Base-by-base conservation (phyloP, 192 early-diverging fungal species). In the Thoreauomyces humboldtii region DNA sequence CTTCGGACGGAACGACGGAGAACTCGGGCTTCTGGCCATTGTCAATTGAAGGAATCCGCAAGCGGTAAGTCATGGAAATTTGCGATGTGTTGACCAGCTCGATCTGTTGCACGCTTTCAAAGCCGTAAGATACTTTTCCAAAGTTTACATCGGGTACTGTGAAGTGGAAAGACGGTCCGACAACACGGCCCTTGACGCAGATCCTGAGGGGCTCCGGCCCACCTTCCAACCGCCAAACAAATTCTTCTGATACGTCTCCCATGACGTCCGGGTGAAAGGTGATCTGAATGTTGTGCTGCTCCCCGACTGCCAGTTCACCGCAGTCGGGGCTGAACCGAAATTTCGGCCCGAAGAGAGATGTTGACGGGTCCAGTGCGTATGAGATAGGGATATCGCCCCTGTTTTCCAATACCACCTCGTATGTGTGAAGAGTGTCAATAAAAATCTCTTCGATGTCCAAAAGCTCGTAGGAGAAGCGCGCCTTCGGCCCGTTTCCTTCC, bases 101-200 rank as follows among this genome's bases (percentile, higher is more conserved):
- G 4, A 86, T 59, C 1, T 15, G 33, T 44, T 56, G 32, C 4
- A 43, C 33, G 28, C 47, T 69, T 19, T 37, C 37, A 61, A 86
- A 86, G 14, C 83, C 81, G 51, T 73, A 82, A 7, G 79, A 73
- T 3, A 81, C 51, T 15, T 46, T 29, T 12, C 71, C 73, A 50
- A 81, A 83, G 45, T 77, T 66, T 4, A 86, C 55, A 6, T 70
- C 31, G 32, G 63, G 61, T 6, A 61, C 47, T 37, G 70, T 61
- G 51, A 86, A 85, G 51, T 76, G 48, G 65, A 86, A 86, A 0
- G 73, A 74, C 1, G 85, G 85, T 1, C 85, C 85, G 41, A 86
- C 77, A 7, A 86, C 77, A 34, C 33, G 34, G n/a, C 85, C 85
- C 2, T 54, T 70, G 43, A 80, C 59, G 15, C n/a, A 27, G 4